Conservation (phyloP, 495 filamentous ascomycete species). For the Xylaria acuta region DNA sequence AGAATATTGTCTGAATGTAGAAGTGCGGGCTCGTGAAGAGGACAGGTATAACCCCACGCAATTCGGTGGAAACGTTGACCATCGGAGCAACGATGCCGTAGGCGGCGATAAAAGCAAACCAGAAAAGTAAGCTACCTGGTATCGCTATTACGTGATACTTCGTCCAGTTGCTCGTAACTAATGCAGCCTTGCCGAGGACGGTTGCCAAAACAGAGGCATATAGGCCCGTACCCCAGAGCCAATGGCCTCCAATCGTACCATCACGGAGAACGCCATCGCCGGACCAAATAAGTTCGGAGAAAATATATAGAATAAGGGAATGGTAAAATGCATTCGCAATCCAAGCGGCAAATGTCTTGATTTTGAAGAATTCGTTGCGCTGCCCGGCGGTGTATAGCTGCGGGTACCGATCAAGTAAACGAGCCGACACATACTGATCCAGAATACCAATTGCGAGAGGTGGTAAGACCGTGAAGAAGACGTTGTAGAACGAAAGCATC, state of each 20-base stretch:
- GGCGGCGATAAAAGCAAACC: conserved; percentile 86
- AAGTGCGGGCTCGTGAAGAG: conserved; percentile 83
- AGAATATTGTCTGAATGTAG: conserved; percentile 83
- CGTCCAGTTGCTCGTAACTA: conserved; percentile 98
- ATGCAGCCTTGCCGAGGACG: conserved; percentile 91
- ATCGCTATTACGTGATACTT: conserved; percentile 98
- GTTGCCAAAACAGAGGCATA: conserved; percentile 92
- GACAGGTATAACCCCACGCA: conserved; percentile 79
- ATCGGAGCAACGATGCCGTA: conserved; percentile 92
- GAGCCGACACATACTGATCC: conserved; percentile 96
- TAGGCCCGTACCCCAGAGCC: conserved; percentile 94
- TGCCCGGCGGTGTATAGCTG: conserved; percentile 95
- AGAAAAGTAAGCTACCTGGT: conserved; percentile 88
- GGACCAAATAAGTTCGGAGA: conserved; percentile 79
- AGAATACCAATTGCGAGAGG: conserved; percentile 96
- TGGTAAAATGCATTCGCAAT: conserved; percentile 94
- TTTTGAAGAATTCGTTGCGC: conserved; percentile 89
- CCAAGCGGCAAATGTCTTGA: conserved; percentile 91
- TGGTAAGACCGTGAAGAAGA: conserved; percentile 94
- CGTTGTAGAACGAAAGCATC: conserved; percentile 99
- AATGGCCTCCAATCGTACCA: conserved; percentile 85
- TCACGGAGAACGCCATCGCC: conserved; percentile 76
- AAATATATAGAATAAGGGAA: conserved; percentile 87
- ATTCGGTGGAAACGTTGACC: conserved; percentile 82
- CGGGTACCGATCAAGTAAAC: conserved; percentile 95